Evolutionary conservation across 257 asterid genomes (phyloP).

Genomic region (Nyctanthes arbortristis): DNA sequence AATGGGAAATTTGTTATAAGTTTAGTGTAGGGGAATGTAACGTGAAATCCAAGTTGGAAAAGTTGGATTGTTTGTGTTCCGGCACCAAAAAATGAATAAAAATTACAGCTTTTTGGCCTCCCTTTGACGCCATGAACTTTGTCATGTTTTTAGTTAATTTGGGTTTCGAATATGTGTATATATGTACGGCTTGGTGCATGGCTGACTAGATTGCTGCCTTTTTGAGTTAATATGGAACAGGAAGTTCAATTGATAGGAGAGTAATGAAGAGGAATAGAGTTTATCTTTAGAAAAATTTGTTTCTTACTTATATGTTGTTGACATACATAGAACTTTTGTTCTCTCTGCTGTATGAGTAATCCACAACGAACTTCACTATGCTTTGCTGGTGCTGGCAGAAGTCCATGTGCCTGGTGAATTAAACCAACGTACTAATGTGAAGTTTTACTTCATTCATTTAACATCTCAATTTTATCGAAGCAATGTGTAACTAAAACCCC

Average conservation of each 20-base stretch:
- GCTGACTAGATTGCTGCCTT: constrained; percentile 1
- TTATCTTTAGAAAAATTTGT: neutral
- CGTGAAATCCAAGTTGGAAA: neutral
- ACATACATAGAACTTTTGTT: too few species aligned
- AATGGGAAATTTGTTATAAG: neutral
- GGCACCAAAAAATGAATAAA: neutral
- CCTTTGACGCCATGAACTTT: neutral
- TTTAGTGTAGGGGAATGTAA: constrained; percentile 1
- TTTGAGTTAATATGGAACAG: neutral
- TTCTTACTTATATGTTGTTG: constrained; percentile 6
- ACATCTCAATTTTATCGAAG: too few species aligned
- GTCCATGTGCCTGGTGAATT: too few species aligned
- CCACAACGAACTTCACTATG: neutral
- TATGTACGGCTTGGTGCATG: neutral
- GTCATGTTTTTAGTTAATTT: neutral
- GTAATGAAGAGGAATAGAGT: neutral
- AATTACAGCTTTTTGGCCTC: constrained; percentile 6
- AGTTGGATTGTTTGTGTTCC: neutral
- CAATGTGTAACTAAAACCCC: too few species aligned
- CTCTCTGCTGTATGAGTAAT: neutral
- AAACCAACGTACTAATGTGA: too few species aligned
- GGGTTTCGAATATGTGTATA: neutral
- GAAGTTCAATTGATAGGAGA: neutral
- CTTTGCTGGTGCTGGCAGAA: too few species aligned
- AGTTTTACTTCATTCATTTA: too few species aligned